phyloP scores from a whole-genome alignment of 306 rosid genomes.

The Quercus alba region DNA sequence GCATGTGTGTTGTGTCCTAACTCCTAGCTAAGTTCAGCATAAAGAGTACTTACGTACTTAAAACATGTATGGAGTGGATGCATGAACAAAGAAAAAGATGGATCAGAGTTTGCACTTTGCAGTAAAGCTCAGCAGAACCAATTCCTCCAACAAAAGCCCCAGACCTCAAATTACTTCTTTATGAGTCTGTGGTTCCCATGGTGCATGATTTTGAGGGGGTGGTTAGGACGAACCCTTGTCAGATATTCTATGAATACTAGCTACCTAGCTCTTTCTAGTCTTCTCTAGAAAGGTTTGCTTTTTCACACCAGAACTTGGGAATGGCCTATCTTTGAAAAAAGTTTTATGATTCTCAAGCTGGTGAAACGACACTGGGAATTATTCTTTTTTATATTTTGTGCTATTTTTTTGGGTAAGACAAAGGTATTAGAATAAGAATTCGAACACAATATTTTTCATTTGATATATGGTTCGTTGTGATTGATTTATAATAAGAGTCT shows the following conservation, averaged over 20 bases:
- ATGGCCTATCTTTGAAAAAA: not conserved
- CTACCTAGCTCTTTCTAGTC: not conserved
- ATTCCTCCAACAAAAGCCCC: not conserved
- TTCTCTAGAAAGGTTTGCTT: not conserved
- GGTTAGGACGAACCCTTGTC: not conserved
- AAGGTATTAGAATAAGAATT: too few relatives aligned
- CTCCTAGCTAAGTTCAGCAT: not conserved
- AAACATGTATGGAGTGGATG: not conserved
- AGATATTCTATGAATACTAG: not conserved
- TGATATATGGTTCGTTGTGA: too few relatives aligned
- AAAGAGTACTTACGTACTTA: not conserved
- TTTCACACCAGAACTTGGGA: not conserved
- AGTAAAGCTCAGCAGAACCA: not conserved
- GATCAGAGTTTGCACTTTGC: not conserved
- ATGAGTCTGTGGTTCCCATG: not conserved
- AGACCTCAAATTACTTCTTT: not conserved
- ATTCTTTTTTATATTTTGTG: not conserved
- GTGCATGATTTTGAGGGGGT: not conserved
- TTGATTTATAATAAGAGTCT: too few relatives aligned
- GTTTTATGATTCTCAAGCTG: not conserved
- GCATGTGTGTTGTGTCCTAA: not conserved
- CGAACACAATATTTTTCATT: too few relatives aligned
- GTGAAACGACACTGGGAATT: not conserved
- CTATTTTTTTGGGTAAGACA: not conserved
- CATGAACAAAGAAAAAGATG: not conserved